Conservation (phyloP, 371 early-diverging fungal species). For the Mucor mucedo region DNA sequence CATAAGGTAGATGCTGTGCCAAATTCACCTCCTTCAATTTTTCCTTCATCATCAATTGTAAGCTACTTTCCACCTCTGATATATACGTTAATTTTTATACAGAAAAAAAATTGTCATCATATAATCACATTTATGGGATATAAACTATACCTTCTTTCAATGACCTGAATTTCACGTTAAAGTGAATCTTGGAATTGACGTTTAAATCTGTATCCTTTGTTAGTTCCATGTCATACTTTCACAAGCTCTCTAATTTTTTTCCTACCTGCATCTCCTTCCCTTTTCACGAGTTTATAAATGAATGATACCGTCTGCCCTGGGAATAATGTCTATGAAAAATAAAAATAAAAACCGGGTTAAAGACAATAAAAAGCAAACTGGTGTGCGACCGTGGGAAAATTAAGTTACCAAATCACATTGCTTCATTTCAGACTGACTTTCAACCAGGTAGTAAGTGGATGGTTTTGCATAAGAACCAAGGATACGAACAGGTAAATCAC, state of each 20-base stretch:
- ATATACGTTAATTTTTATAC: neutral
- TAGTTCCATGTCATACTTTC: neutral
- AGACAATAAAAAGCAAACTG: too few relatives aligned
- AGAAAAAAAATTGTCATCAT: neutral
- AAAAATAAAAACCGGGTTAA: neutral
- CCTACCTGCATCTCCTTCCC: slow-evolving; percentile 22
- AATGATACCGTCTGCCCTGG: slow-evolving; percentile 67
- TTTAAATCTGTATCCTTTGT: slow-evolving; percentile 8
- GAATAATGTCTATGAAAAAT: slow-evolving; percentile 53
- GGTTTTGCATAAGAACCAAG: slow-evolving; percentile 51
- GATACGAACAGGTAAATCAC: slow-evolving; percentile 64
- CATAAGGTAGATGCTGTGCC: slow-evolving; percentile 59
- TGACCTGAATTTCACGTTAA: slow-evolving; percentile 58
- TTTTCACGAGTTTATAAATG: slow-evolving; percentile 65
- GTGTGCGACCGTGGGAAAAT: too few relatives aligned
- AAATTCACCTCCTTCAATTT: slow-evolving; percentile 50
- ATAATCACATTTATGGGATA: neutral
- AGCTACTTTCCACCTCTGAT: slow-evolving; percentile 67
- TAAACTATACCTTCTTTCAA: slow-evolving; percentile 58
- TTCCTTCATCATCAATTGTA: slow-evolving; percentile 52
- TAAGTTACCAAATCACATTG: slow-evolving; percentile 57
- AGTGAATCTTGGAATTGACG: slow-evolving; percentile 57
- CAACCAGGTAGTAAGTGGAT: slow-evolving; percentile 51
- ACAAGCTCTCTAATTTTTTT: neutral
- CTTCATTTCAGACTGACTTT: slow-evolving; percentile 41